Conservation (phyloP, 371 early-diverging fungal species). For the Mucor indicus region DNA sequence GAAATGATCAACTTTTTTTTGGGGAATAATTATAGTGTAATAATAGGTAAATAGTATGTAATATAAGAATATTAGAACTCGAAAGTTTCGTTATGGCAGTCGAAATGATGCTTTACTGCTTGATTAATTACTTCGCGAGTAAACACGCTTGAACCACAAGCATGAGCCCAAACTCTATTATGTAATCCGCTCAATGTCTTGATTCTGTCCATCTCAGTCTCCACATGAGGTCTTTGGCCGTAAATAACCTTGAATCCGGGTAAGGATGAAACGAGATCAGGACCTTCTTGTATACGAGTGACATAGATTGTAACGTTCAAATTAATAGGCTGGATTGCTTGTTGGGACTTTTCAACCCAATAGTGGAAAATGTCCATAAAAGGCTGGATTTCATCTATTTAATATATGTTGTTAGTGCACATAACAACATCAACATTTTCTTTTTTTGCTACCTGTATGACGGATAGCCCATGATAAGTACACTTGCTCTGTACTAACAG, state of each 20-base stretch:
- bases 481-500: slow-evolving; percentile 29
- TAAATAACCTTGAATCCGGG: slow-evolving; percentile 10
- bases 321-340: slow-evolving; percentile 18
- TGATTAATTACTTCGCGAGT: neutral
- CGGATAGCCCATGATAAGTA: slow-evolving; percentile 38
- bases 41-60: too few species aligned
- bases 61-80: slow-evolving; percentile 1
- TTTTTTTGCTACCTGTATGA: slow-evolving; percentile 15
- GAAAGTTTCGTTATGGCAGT: neutral
- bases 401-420: neutral
- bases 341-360: slow-evolving; percentile 18
- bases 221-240: slow-evolving; percentile 24
- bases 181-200: neutral
- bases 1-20: too few species aligned
- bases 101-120: neutral
- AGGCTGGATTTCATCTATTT: slow-evolving; percentile 30
- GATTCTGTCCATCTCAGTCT: slow-evolving; percentile 10
- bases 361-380: slow-evolving; percentile 29
- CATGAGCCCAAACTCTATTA: neutral
- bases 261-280: slow-evolving; percentile 8
- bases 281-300: slow-evolving; percentile 22
- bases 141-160: neutral
- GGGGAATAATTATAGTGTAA: too few species aligned
- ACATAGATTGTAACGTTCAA: slow-evolving; percentile 29
- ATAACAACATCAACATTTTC: neutral